A percentile compares a stretch with the other conserved stretches of the same genome.
Conservation (phyloP, 2,329 filamentous ascomycete genomes). For the Paraphaeosphaeria sporulosa region DNA sequence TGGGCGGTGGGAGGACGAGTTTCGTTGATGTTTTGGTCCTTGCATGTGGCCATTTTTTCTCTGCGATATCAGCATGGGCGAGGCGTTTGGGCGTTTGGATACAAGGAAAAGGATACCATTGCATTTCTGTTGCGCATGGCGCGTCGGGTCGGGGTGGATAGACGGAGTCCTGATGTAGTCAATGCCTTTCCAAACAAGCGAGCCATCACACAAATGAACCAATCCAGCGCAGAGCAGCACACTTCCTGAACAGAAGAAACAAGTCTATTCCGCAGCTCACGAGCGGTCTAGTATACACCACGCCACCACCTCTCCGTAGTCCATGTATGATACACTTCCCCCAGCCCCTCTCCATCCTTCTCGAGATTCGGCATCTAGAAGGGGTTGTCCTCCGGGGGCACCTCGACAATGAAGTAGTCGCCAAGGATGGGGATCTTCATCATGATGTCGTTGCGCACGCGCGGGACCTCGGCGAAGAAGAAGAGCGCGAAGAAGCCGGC, state of each 20-base stretch:
- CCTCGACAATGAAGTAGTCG: conserved; percentile 63
- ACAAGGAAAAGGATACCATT: not conserved
- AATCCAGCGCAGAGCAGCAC: no score
- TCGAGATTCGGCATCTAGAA: conserved; percentile 46
- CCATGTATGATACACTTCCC: conserved; percentile 30
- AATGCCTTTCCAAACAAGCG: no score
- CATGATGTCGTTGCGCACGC: conserved; percentile 68
- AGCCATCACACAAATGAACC: no score
- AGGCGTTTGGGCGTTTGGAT: not conserved
- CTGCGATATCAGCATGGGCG: not conserved
- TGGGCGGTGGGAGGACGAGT: no score
- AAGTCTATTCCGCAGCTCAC: conserved; percentile 40
- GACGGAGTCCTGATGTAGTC: not conserved
- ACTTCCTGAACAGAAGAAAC: conserved; percentile 23
- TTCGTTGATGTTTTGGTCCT: not conserved
- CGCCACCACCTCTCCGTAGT: conserved; percentile 21
- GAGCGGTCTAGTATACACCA: conserved; percentile 39
- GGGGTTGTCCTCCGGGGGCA: conserved; percentile 71
- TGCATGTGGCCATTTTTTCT: no score
- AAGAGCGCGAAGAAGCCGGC: conserved; percentile 67
- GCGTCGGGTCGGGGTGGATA: not conserved
- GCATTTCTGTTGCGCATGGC: no score
- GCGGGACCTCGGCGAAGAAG: conserved; percentile 71
- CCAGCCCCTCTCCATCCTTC: not conserved
- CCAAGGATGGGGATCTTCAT: conserved; percentile 67